Evolutionary conservation across 2,329 filamentous ascomycete species (phyloP), one percentile per base, ranked within the genome.

Genomic region (Exophiala aquamarina): DNA sequence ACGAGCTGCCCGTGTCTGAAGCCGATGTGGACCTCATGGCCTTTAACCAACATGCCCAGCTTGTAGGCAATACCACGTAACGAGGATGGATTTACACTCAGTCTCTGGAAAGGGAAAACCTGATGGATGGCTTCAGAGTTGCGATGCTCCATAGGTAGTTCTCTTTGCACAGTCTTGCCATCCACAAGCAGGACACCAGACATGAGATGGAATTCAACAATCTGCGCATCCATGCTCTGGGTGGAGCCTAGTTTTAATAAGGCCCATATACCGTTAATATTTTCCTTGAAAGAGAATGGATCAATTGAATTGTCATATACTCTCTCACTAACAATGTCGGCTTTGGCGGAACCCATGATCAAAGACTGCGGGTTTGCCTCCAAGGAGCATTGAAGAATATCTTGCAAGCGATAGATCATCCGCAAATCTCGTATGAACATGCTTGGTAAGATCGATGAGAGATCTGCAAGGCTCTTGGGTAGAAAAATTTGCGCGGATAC

Each of bases 1-100:
- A 81, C 55, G 0, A 78, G 55, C 0, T 51, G 20, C 0, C 60
- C 57, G 1, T 65, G 48, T 0, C 73, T 67, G 13, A 73, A 69
- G 0, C 82, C 81, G 32, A 87, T 57, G 57, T 87, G 79, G 1
- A 86, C 64, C 2, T 69, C 55, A 54, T 77, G 69, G 0, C 60
- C 66, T 1, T 68, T 49, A 13, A 69, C 63, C 29, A 49, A 1
- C 61, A 62, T 46, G 44, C 66, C 66, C 4, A 77, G 59, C 26
- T 66, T 65, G 45, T 82, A 76, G 0, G 70, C 70, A 76, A 86
- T 82, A 0, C 77, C 79, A 0, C 58, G 61, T 0, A 79, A 49
- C 0, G 53, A 46, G 0, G 82, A 85, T 0, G 81, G 76, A 15
- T 63, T 77, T 0, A 75, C 77, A 1, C 73, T 68, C 0, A 84